Evolutionary conservation across 495 filamentous ascomycete species (phyloP), one percentile per base, ranked within the genome.

Genomic region (Aspergillus saccharolyticus): DNA sequence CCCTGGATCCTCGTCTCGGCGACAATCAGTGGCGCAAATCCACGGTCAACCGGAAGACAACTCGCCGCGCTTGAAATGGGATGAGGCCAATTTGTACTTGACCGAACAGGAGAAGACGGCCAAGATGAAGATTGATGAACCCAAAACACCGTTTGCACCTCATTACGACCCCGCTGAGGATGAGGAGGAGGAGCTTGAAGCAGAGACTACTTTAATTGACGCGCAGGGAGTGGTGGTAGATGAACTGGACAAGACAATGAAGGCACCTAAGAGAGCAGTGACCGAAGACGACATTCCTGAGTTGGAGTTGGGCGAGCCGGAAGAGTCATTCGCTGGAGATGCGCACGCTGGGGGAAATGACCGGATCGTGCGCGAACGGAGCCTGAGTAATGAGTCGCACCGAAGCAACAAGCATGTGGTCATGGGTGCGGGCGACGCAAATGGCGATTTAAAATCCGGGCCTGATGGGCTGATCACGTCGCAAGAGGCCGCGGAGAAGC

Each of bases 71-170:
- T 78, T 98, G 55, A 95, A 96, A 69, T 98, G 94, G 94, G 94
- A 98, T 65, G 94, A 98, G 70, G 94, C 90, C 19, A 97, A 97
- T 62, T 78, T 98, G 19, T 97, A 97, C 70, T 80, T 97, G 14
- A 90, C 91, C 4, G 94, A 97, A 75, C 94, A 97, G 70, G 89
- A 97, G 72, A 91, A 89, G 69, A 90, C 85, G 39, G 83, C 88
- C 28, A 97, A 93, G 46, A 97, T 97, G 95, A 97, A 97, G 79
- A 97, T 98, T 66, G 86, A 89, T 62, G 94, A 98, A 75, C 94
- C 94, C 49, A 98, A 98, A 80, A 98, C 94, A 17, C 94, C 94
- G 0, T 98, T 90, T 62, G 94, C 90, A 16, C 87, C 84, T 63
- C 88, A 89, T 59, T 97, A 97, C 66, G 91, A 98, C 65, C 91